Conservation (phyloP, 2,329 filamentous ascomycete genomes). For the Biscogniauxia marginata region DNA sequence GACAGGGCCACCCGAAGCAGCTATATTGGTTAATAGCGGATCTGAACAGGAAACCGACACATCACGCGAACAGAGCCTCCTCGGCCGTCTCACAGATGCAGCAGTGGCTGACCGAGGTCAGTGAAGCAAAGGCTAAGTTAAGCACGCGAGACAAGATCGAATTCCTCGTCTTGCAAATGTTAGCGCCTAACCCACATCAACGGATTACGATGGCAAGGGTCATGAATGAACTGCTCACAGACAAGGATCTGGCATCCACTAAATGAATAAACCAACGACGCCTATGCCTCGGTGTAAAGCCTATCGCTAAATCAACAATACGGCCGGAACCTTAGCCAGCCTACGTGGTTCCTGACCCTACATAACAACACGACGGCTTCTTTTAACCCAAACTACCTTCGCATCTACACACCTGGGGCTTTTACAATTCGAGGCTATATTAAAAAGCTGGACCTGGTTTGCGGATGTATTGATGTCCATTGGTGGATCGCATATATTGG, state of each 20-base stretch:
- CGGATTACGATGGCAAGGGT: slow-evolving; percentile 55
- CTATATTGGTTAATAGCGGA: slow-evolving; percentile 60
- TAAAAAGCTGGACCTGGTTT: too few relatives aligned
- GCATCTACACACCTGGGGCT: too few relatives aligned
- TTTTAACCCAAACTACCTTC: not conserved
- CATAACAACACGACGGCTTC: not conserved
- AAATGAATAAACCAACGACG: slow-evolving; percentile 1
- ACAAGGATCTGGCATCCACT: slow-evolving; percentile 4
- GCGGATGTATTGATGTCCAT: too few relatives aligned
- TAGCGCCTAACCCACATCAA: slow-evolving; percentile 49
- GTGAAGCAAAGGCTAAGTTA: slow-evolving; percentile 46
- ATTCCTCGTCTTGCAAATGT: slow-evolving; percentile 52
- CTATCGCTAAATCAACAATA: not conserved
- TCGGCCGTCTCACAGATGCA: slow-evolving; percentile 53
- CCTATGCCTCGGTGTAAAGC: not conserved
- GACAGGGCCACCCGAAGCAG: slow-evolving; percentile 46
- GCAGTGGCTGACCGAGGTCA: slow-evolving; percentile 54
- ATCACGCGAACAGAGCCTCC: slow-evolving; percentile 19
- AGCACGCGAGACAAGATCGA: slow-evolving; percentile 49
- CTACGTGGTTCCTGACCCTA: not conserved
- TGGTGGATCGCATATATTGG: too few relatives aligned
- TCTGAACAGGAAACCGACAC: slow-evolving; percentile 43
- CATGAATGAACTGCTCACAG: slow-evolving; percentile 41
- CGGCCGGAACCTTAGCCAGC: not conserved
- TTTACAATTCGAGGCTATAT: too few relatives aligned